Base-by-base conservation (phyloP, 768 basidiomycete species). In the Mycena maculata region DNA sequence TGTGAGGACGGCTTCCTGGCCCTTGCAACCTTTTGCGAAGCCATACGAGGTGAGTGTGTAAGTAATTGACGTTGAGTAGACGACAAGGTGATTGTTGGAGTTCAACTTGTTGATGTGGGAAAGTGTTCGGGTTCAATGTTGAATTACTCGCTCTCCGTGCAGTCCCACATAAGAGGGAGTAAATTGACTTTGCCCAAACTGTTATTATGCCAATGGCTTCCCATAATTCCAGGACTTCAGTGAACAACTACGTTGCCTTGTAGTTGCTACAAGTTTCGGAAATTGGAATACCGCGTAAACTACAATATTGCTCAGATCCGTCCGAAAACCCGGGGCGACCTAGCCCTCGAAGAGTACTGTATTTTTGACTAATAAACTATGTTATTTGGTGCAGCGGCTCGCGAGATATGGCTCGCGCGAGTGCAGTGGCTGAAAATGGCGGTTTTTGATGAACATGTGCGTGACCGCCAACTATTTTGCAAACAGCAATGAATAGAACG, bases 381-480 rank as follows among this genome's bases (percentile, higher is more conserved):
- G 48, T 11, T 10, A 23, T 28, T 49, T 23, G 22, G 48, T 25
- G 48, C 27, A 8, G 13, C 27, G 25, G 28, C 28, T 49, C 25
- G 28, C 18, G 48, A 49, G 48, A 13, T 49, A 49, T 49, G 10
- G 48, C 48, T 8, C 48, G 7, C 48, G 48, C 48, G 48, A 11
- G 48, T 49, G 27, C 28, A 13, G 28, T 20, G 48, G 3, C 28
- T 18, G 20, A 28, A 28, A 16, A 25, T 20, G 48, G 48, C 27
- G 25, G 18, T 28, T 28, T 28, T 8, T 28, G 27, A 28, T 49
- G 22, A 11, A 49, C 3, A 49, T 23, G 11, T n/a, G 22, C 23
- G 48, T 49, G 48, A 28, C 48, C 48, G 27, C 48, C 48, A 49
- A 49, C 48, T 49, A 49, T 49, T 49, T 49, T 30, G 48, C 48